Base-by-base conservation (phyloP, 768 basidiomycete genomes). In the Erythrobasidium yunnanense region DNA sequence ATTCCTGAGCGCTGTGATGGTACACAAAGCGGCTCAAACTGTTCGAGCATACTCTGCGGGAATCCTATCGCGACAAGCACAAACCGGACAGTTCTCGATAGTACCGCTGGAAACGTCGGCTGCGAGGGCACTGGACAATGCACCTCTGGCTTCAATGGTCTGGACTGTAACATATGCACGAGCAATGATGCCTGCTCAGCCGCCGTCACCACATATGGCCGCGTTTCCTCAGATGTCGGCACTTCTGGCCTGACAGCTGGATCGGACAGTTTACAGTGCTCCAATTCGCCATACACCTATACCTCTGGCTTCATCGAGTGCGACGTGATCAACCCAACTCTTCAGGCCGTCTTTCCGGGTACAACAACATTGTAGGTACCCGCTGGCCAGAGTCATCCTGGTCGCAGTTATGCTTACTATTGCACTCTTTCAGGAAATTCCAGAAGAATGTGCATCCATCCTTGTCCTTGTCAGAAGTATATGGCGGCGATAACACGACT, bases 301-400 rank as follows among this genome's bases (percentile, higher is more conserved):
- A 84, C 90, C 1, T 81, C 86, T 1, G 82, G 88, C 2, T 84
- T 90, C 74, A 83, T 92, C 80, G 87, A 87, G 69, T 96, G 92
- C 77, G 78, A 80, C 60, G 90, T 93, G 13, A 79, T 82, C 65
- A 90, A 92, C 72, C 87, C 88, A 1, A 91, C 88, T 0, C 78
- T 96, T 0, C 85, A 88, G 79, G 78, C 80, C 0, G 70, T 93
- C 17, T 95, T 80, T 73, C 86, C 90, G 0, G 77, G 81, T n/a
- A 73, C 78, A 4, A 82, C 89, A 0, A 84, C 81, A 4, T 80
- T 95, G 27, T 88, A 86, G 68, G 86, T 95, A 70, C 81, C 86
- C 20, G 27, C 2, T 55, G 11, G 33, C 22, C n/a, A n/a, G n/a
- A n/a, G n/a, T n/a, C n/a, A n/a, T n/a, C n/a, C n/a, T n/a, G n/a